Percentiles rank a stretch among this genome's conserved stretches.
phyloP scores from a whole-genome alignment of 2,329 filamentous ascomycete species.

The Pseudogymnoascus sp. region DNA sequence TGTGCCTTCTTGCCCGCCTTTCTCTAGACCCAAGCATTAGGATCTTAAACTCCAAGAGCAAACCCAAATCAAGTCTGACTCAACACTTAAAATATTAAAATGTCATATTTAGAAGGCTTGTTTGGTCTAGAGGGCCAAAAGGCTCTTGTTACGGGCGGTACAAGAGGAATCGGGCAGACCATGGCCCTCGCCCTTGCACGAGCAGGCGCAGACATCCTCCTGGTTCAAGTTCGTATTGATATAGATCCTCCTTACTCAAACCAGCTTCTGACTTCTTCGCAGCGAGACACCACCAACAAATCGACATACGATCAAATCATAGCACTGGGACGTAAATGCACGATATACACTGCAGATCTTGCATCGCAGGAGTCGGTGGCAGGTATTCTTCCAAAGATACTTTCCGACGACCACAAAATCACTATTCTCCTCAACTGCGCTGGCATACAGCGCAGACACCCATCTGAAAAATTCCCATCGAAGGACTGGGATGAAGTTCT shows the following conservation, averaged over 20 bases:
- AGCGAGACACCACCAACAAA: constrained; percentile 25
- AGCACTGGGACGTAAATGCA: constrained; percentile 57
- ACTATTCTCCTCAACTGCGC: constrained; percentile 81
- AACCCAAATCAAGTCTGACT: not conserved
- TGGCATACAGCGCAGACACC: constrained; percentile 77
- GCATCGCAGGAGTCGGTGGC: constrained; percentile 52
- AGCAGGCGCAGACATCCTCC: constrained; percentile 34
- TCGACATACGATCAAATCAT: constrained; percentile 55
- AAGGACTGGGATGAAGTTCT: constrained; percentile 72
- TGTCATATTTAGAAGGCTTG: constrained; percentile 15
- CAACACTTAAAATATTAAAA: not conserved
- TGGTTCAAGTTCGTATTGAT: constrained; percentile 30
- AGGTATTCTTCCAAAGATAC: constrained; percentile 51
- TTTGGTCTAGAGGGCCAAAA: constrained; percentile 33
- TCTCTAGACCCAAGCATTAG: not conserved
- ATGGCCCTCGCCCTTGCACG: constrained; percentile 32
- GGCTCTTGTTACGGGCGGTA: constrained; percentile 32
- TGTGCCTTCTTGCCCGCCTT: not conserved
- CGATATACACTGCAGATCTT: constrained; percentile 65
- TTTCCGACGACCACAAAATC: constrained; percentile 43
- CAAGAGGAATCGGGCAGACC: constrained; percentile 33
- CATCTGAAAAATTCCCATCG: constrained; percentile 67
- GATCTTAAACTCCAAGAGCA: not conserved
- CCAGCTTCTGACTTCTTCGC: not conserved
- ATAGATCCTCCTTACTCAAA: not conserved